phyloP scores from a whole-genome alignment of 2,329 filamentous ascomycete genomes.

The Berkeleyomyces basicola region DNA sequence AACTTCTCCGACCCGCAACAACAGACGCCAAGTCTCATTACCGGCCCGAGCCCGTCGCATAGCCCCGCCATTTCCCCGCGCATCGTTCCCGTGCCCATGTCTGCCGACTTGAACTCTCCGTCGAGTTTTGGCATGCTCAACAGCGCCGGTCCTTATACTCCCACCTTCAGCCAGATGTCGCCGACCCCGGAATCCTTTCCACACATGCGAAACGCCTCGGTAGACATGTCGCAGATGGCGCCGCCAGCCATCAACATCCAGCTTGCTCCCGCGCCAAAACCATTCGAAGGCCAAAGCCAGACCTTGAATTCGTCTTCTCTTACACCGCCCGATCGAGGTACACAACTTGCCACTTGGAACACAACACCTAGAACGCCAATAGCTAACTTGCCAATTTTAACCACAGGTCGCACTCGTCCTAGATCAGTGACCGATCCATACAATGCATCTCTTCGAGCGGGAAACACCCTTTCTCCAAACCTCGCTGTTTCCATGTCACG shows the following conservation, averaged over 20 bases:
- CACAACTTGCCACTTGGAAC: constrained; percentile 14
- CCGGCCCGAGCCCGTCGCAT: constrained; percentile 67
- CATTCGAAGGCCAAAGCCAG: constrained; percentile 29
- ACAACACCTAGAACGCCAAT: background rate
- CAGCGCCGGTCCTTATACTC: constrained; percentile 1
- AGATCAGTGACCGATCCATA: constrained; percentile 45
- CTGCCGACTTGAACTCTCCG: constrained; percentile 8
- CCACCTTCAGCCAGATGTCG: constrained; percentile 4
- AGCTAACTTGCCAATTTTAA: constrained; percentile 8
- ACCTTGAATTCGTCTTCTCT: constrained; percentile 48
- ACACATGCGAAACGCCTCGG: constrained; percentile 26
- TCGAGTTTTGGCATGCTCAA: constrained; percentile 4
- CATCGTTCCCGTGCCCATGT: constrained; percentile 32
- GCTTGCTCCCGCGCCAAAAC: constrained; percentile 50
- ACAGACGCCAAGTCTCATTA: constrained; percentile 41
- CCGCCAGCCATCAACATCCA: constrained; percentile 94
- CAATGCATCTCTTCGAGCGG: constrained; percentile 24
- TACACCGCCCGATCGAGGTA: constrained; percentile 66
- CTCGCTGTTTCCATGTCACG: constrained; percentile 28
- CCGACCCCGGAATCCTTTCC: constrained; percentile 33
- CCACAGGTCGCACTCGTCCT: constrained; percentile 32
- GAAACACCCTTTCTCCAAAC: constrained; percentile 31
- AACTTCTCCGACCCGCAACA: constrained; percentile 53
- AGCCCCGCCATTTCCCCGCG: constrained; percentile 50
- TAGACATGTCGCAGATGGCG: constrained; percentile 63